phyloP scores from a whole-genome alignment of 225 moss, liverwort and hornwort genomes.

The Neckera pumila region DNA sequence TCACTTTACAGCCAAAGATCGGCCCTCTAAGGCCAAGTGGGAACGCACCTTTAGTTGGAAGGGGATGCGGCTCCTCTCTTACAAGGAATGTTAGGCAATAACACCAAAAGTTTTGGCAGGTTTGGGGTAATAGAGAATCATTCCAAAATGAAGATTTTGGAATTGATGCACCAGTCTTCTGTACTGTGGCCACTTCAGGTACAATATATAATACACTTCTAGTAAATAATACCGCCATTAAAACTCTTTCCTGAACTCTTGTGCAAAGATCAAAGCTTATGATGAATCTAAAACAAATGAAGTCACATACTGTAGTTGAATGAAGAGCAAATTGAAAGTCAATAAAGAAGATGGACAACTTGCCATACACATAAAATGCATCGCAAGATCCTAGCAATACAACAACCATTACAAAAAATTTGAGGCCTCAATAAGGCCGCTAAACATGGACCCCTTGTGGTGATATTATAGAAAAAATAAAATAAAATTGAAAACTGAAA shows the following conservation, averaged over 20 bases:
- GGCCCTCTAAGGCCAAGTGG: no score
- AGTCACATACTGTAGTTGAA: neutral
- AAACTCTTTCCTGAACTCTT: neutral
- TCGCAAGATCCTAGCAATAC: neutral
- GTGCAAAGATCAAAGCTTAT: neutral
- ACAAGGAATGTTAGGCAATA: neutral
- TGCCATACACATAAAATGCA: neutral
- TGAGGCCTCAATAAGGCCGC: no score
- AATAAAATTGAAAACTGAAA: no score
- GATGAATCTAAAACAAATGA: neutral
- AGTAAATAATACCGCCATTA: neutral
- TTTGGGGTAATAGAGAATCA: neutral
- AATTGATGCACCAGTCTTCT: neutral
- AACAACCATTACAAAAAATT: no score
- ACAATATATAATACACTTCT: neutral
- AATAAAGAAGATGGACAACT: neutral
- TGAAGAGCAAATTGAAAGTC: neutral
- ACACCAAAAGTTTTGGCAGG: neutral
- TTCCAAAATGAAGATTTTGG: neutral
- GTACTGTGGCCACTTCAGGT: neutral
- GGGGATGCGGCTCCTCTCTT: neutral
- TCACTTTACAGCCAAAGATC: no score
- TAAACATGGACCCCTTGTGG: no score
- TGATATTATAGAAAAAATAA: no score
- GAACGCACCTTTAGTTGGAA: no score